Percentiles rank a stretch among this genome's conserved stretches.
Conservation (phyloP, 805 yeast genomes). For the Sugiyamaella lignohabitans region DNA sequence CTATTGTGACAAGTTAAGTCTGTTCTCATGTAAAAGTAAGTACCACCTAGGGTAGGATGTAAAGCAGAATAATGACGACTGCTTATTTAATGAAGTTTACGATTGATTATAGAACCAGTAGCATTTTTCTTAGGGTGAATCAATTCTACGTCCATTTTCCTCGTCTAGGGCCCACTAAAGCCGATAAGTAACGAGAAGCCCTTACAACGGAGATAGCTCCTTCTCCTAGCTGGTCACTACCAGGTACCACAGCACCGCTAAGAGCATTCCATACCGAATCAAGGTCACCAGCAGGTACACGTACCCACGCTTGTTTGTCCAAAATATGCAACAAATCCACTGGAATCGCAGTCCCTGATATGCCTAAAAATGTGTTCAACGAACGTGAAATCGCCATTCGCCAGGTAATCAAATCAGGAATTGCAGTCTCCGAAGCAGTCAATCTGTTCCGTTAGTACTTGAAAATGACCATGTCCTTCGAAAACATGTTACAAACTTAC, state of each 20-base stretch:
- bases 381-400: slow-evolving; percentile 21
- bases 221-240: slow-evolving; percentile 5
- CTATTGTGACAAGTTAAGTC: neutral
- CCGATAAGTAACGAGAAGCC: slow-evolving; percentile 19
- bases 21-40: neutral
- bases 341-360: slow-evolving; percentile 27
- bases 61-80: too few species aligned
- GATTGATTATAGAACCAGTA: too few species aligned
- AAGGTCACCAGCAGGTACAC: neutral
- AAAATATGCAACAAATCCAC: slow-evolving; percentile 25
- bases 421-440: slow-evolving; percentile 1
- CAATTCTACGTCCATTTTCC: slow-evolving; percentile 8
- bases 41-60: too few species aligned
- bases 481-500: too few species aligned
- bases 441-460: too few species aligned
- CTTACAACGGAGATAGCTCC: slow-evolving; percentile 19
- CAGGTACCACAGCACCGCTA: slow-evolving; percentile 16
- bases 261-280: slow-evolving; percentile 18
- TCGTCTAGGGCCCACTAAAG: slow-evolving; percentile 18
- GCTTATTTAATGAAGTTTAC: too few species aligned
- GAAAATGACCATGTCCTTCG: too few species aligned
- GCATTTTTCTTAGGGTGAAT: too few species aligned
- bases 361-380: slow-evolving; percentile 24
- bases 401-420: slow-evolving; percentile 29
- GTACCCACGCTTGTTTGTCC: slow-evolving; percentile 5